A percentile compares a stretch with the other conserved stretches of the same genome.
Evolutionary conservation across 179 eudicot species (phyloP).

Genomic region (Heliamphora pulchella): DNA sequence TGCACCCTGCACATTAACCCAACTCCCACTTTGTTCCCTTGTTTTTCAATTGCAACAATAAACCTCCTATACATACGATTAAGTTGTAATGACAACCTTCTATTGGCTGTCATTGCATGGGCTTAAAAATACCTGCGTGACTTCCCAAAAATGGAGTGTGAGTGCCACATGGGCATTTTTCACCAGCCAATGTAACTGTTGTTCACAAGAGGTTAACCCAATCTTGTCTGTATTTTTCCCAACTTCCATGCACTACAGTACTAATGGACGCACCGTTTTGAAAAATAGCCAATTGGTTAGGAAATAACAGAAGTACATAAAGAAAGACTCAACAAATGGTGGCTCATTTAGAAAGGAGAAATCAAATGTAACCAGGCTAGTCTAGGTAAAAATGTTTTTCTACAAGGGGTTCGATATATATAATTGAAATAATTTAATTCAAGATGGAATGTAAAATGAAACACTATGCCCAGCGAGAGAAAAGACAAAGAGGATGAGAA

Average conservation of each 20-base stretch:
- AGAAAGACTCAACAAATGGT: background rate
- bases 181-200: background rate
- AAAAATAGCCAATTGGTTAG: too few relatives aligned
- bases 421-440: background rate
- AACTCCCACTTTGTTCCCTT: background rate
- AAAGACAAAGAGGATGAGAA: background rate
- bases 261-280: too few relatives aligned
- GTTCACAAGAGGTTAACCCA: too few relatives aligned
- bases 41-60: background rate
- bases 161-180: background rate
- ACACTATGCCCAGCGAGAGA: background rate
- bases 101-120: background rate
- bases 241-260: too few relatives aligned
- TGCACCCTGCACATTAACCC: background rate
- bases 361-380: background rate
- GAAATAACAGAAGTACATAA: background rate
- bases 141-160: background rate
- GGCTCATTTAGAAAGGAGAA: background rate
- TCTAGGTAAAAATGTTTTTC: background rate
- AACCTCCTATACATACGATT: background rate
- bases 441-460: background rate
- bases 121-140: background rate
- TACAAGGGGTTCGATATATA: background rate
- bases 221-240: too few relatives aligned
- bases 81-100: background rate